These are phyloP conservation scores for Pseudocohnilembus persalinus DNA, from an alignment of 169 alveolate species.

Conservation along the genomic window DNA sequence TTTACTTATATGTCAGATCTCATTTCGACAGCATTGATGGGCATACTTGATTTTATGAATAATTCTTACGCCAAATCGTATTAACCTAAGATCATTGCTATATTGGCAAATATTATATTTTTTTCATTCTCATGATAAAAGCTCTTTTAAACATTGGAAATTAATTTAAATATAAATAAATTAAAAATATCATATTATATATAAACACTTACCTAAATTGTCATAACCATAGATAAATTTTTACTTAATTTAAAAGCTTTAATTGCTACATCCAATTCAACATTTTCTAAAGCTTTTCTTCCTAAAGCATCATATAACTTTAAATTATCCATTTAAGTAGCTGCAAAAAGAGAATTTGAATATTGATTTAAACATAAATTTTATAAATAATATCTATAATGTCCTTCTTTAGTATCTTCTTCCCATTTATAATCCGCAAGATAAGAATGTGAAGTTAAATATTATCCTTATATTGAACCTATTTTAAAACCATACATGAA, in stretches of 20 bases:
- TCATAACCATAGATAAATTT: conserved; percentile 79
- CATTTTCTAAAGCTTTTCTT: conserved; percentile 70
- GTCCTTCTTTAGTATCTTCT: conserved; percentile 85
- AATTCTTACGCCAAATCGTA: conserved; percentile 84
- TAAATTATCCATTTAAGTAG: conserved; percentile 53
- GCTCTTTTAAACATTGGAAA: conserved; percentile 42
- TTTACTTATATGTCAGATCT: conserved; percentile 85
- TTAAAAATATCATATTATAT: background rate
- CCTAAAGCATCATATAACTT: conserved; percentile 76
- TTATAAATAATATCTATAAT: conserved; percentile 80
- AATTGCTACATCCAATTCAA: conserved; percentile 79
- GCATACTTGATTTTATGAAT: conserved; percentile 75
- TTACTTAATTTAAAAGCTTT: conserved; percentile 72
- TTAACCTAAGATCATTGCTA: conserved; percentile 80
- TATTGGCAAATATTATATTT: conserved; percentile 75
- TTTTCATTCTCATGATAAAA: conserved; percentile 83
- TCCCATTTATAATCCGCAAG: conserved; percentile 72
- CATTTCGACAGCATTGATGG: conserved; percentile 85
- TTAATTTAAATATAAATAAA: background rate
- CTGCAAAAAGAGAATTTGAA: conserved; percentile 65
- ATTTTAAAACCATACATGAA: no score
- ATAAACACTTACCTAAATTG: background rate
- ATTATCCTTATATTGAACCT: conserved; percentile 60
- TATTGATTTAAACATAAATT: conserved; percentile 68
- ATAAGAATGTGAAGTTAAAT: conserved; percentile 75